A percentile compares a stretch with the other conserved stretches of the same genome.
Conservation (phyloP, 1,284 basidiomycete species). For the Omphalotus olearius region DNA sequence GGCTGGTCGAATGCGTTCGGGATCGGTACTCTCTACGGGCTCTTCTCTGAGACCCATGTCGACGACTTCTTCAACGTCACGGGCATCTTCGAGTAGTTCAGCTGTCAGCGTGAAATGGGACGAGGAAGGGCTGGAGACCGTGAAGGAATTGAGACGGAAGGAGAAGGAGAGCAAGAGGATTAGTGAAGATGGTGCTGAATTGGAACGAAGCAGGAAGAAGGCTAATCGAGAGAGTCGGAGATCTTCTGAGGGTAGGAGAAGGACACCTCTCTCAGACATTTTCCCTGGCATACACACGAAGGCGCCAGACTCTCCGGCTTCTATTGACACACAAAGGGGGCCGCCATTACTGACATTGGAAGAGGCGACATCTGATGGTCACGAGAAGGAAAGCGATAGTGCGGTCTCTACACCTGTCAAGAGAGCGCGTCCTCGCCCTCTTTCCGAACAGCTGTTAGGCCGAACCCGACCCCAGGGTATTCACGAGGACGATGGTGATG, state of each 20-base stretch:
- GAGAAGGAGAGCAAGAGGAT: slow-evolving; percentile 26
- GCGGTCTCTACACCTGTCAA: slow-evolving; percentile 18
- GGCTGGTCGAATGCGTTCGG: slow-evolving; percentile 30
- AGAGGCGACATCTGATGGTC: slow-evolving; percentile 49
- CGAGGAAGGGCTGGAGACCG: slow-evolving; percentile 53
- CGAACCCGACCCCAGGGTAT: slow-evolving; percentile 44
- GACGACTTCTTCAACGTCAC: slow-evolving; percentile 44
- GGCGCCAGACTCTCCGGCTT: slow-evolving; percentile 8
- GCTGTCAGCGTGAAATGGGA: slow-evolving; percentile 57
- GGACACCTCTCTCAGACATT: slow-evolving; percentile 43
- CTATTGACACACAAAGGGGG: slow-evolving; percentile 14
- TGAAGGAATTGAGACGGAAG: slow-evolving; percentile 44
- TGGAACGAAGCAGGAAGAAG: slow-evolving; percentile 20
- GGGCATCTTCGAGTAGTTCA: slow-evolving; percentile 44
- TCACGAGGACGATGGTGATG: slow-evolving; percentile 49
- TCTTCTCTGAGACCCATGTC: slow-evolving; percentile 60
- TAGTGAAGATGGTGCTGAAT: slow-evolving; percentile 25
- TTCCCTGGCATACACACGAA: slow-evolving; percentile 35
- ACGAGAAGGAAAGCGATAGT: slow-evolving; percentile 27
- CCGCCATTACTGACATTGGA: slow-evolving; percentile 46
- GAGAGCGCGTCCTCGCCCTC: slow-evolving; percentile 43
- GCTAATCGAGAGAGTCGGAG: slow-evolving; percentile 26
- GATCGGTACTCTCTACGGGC: slow-evolving; percentile 44
- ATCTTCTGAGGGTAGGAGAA: slow-evolving; percentile 38
- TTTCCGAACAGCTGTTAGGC: slow-evolving; percentile 62